Evolutionary conservation across 163 green algal genomes (phyloP).

Genomic region (Prototheca cutis): DNA sequence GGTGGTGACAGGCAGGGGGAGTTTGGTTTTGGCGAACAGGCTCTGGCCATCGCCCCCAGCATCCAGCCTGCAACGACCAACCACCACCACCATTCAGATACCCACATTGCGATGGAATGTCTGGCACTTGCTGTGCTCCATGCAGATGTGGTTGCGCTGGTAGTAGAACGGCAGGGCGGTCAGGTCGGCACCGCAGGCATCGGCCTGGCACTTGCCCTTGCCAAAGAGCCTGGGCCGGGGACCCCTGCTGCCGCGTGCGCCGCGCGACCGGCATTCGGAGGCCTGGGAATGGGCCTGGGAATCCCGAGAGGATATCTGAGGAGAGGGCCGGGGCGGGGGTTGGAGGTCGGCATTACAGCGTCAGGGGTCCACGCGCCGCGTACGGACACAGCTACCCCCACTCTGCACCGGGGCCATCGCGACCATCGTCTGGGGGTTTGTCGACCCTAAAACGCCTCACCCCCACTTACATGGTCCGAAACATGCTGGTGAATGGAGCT

Average conservation of each 20-base stretch:
- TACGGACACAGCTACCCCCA: not conserved
- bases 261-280: not conserved
- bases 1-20: not conserved
- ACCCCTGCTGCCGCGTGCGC: not conserved
- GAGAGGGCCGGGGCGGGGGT: too few relatives aligned
- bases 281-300: not conserved
- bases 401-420: too few relatives aligned
- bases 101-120: not conserved
- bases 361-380: not conserved
- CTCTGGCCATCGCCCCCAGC: too few relatives aligned
- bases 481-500: not conserved
- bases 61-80: too few relatives aligned
- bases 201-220: conserved; percentile 23
- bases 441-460: too few relatives aligned
- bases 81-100: too few relatives aligned
- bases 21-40: too few relatives aligned
- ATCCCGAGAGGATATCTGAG: not conserved
- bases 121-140: not conserved
- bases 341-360: not conserved
- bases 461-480: not conserved
- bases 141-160: conserved; percentile 22
- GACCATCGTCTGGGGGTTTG: too few relatives aligned
- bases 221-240: conserved; percentile 19
- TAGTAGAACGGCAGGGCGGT: conserved; percentile 17
- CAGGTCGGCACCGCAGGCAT: conserved; percentile 15